Conservation (phyloP, 176 grass and related monocot genomes). For the Chrysopogon serrulatus region DNA sequence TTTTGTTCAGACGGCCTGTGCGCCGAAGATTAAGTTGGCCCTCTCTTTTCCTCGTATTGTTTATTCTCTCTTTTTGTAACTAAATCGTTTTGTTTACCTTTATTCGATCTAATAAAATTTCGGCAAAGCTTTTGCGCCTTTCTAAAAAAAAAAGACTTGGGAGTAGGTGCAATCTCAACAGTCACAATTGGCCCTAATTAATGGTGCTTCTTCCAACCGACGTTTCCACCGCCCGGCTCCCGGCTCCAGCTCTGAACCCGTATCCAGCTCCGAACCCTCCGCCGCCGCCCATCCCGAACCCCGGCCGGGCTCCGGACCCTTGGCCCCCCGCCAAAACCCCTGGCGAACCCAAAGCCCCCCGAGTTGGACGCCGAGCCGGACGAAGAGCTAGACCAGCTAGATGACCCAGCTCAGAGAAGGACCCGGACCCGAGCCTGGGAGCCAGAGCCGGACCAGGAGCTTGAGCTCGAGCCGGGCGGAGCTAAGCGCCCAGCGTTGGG, state of each 20-base stretch:
- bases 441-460: conserved; percentile 26
- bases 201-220: conserved; percentile 28
- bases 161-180: no score
- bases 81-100: no score
- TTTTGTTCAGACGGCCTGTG: no score
- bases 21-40: no score
- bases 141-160: no score
- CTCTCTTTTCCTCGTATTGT: no score
- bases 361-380: no score
- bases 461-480: conserved; percentile 25
- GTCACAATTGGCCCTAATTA: background rate
- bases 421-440: background rate
- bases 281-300: background rate
- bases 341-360: background rate
- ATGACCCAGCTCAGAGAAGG: conserved; percentile 6
- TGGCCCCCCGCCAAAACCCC: background rate
- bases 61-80: no score
- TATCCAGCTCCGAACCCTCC: conserved; percentile 1
- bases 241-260: background rate
- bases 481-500: background rate
- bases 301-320: background rate
- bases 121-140: no score
- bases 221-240: background rate
- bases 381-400: conserved; percentile 36
- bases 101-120: no score